phyloP scores from a whole-genome alignment of 768 basidiomycete species.

The Lentinula lateritia region DNA sequence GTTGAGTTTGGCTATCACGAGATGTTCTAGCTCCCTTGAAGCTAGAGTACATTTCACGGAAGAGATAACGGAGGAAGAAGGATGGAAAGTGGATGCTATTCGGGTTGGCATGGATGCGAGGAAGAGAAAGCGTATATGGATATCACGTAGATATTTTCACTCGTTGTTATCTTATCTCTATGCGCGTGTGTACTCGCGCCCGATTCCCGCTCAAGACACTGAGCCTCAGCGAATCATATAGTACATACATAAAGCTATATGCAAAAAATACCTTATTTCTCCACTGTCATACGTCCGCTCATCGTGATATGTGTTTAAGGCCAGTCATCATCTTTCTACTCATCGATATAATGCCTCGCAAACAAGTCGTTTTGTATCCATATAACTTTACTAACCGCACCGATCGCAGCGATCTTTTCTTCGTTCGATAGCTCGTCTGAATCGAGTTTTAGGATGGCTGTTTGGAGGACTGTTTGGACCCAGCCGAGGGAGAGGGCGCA shows the following conservation, averaged over 20 bases:
- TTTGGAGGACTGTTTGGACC: slow-evolving; percentile 39
- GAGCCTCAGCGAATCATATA: too few species aligned
- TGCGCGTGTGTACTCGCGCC: too few species aligned
- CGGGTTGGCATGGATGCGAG: not conserved
- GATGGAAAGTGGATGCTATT: slow-evolving; percentile 59
- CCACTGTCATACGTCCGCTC: too few species aligned
- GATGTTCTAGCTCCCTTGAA: slow-evolving; percentile 45
- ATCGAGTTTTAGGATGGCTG: slow-evolving; percentile 33
- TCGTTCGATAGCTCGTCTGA: slow-evolving; percentile 26
- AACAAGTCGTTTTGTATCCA: slow-evolving; percentile 49
- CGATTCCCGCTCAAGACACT: too few species aligned
- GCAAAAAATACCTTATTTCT: too few species aligned
- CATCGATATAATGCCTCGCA: slow-evolving; percentile 35
- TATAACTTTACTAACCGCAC: slow-evolving; percentile 42
- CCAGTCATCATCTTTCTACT: slow-evolving; percentile 8
- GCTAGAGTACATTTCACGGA: slow-evolving; percentile 68
- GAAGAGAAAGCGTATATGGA: too few species aligned
- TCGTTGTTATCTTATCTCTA: too few species aligned
- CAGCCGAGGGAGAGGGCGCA: slow-evolving; percentile 37
- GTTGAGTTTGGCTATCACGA: slow-evolving; percentile 65
- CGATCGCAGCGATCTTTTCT: slow-evolving; percentile 33
- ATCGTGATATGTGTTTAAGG: too few species aligned
- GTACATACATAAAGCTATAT: too few species aligned
- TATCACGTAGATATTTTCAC: too few species aligned
- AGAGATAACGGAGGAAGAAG: slow-evolving; percentile 62